Base-by-base conservation (phyloP, 2,329 filamentous ascomycete genomes). In the Xylariaceae sp. region DNA sequence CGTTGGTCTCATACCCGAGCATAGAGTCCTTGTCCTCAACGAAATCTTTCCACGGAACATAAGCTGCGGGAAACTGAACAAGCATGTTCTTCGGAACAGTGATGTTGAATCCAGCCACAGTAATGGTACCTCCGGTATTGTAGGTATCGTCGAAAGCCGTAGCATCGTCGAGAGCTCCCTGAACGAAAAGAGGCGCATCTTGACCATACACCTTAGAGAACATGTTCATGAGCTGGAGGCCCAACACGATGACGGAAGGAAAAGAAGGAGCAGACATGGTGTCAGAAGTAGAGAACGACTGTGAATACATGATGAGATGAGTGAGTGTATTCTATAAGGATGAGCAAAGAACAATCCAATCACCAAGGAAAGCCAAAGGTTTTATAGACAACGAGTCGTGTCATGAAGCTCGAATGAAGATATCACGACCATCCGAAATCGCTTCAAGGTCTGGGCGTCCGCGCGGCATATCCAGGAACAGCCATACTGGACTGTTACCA, bases 51-150 rank as follows among this genome's bases (percentile, higher is more conserved):
- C 67, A 80, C 0, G 77, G 75, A 21, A 78, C 70, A 58, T 71
- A 78, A 10, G 73, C 72, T 3, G 73, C 74, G 0, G 77, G 78
- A 33, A 81, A 80, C 43, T 78, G 73, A 3, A 79, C 75, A 7
- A 79, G 71, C 20, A 80, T 57, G 54, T 81, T 81, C 63, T 79
- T 72, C 3, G 78, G 78, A 2, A 81, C 75, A 8, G 64, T 70
- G 39, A 81, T 73, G 13, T 60, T 68, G 59, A 73, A 77, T 0
- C 75, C 75, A 40, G 77, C 77, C 43, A 81, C 73, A 0, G 64
- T 64, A 13, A 81, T 73, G 11, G 66, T 66, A 7, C 78, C 78
- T 16, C 77, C 78, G 6, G 71, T 69, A 58, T 81, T 81, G 66
- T 68, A 74, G 1, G 66, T 56, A n/a, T 67, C 62, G 42, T 71